Conservation (phyloP, 2,329 filamentous ascomycete species). For the Pseudohalonectria lignicola region DNA sequence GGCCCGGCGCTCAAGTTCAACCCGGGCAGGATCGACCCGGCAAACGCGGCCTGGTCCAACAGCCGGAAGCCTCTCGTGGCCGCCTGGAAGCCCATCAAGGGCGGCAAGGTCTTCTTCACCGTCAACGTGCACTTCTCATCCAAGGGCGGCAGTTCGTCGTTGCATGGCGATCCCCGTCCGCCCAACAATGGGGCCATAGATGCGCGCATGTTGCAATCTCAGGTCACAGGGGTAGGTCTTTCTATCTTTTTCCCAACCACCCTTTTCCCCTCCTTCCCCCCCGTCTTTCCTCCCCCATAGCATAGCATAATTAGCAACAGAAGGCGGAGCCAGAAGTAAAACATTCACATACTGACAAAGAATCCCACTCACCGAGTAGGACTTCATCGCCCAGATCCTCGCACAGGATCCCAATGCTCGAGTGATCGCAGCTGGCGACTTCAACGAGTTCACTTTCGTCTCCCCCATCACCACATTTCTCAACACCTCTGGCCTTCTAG, state of each 20-base stretch:
- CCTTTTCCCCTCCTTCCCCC: no score
- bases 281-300: not conserved
- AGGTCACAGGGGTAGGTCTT: conserved; percentile 42
- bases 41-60: conserved; percentile 44
- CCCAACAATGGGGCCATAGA: conserved; percentile 55
- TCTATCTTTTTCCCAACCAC: not conserved
- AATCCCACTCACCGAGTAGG: conserved; percentile 16
- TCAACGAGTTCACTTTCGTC: conserved; percentile 61
- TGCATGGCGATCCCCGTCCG: conserved; percentile 55
- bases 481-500: conserved; percentile 40
- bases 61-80: conserved; percentile 60
- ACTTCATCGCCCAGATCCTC: conserved; percentile 48
- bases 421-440: conserved; percentile 55
- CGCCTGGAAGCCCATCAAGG: conserved; percentile 47
- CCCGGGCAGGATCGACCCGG: conserved; percentile 56
- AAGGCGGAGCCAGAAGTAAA: not conserved
- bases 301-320: no score
- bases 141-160: conserved; percentile 53
- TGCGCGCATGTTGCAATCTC: conserved; percentile 43
- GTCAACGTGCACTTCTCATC: conserved; percentile 59
- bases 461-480: conserved; percentile 45
- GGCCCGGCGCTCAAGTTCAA: conserved; percentile 52
- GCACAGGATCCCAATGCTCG: conserved; percentile 40
- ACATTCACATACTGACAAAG: conserved; percentile 5
- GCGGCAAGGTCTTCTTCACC: conserved; percentile 50